Percentiles rank a stretch among this genome's conserved stretches.
These are phyloP conservation scores for Pseudopyricularia cyperi DNA, from an alignment of 2,329 filamentous ascomycete species.

Conservation along the genomic window DNA sequence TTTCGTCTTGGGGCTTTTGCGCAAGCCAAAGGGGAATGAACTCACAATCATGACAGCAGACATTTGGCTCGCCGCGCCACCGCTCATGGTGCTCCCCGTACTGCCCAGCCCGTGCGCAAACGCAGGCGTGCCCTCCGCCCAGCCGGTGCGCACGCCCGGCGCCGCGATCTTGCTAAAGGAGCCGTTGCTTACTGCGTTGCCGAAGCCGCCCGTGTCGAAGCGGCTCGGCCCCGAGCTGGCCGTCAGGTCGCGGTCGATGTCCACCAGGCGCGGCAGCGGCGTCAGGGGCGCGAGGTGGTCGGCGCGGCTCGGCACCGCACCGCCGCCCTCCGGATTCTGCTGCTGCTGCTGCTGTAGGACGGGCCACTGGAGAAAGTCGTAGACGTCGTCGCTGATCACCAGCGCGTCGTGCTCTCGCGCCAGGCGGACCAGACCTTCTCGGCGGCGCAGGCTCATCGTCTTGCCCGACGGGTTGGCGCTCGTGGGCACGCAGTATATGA, in stretches of 20 bases:
- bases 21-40: background rate
- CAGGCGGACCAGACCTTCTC: conserved; percentile 58
- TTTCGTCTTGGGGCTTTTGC: background rate
- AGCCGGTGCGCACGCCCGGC: conserved; percentile 76
- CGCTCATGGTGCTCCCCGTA: conserved; percentile 40
- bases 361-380: conserved; percentile 82
- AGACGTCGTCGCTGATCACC: conserved; percentile 84
- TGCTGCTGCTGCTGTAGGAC: conserved; percentile 8
- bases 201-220: conserved; percentile 42
- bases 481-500: conserved; percentile 81
- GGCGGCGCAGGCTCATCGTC: conserved; percentile 59
- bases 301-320: conserved; percentile 4
- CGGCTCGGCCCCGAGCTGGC: conserved; percentile 27
- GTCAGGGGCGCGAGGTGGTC: conserved; percentile 15
- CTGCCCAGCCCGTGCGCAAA: conserved; percentile 37
- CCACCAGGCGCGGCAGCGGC: conserved; percentile 53
- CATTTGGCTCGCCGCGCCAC: conserved; percentile 41
- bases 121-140: conserved; percentile 58
- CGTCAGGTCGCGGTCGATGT: conserved; percentile 55
- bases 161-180: conserved; percentile 81
- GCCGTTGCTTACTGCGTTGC: conserved; percentile 73
- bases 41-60: conserved; percentile 1
- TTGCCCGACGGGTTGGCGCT: conserved; percentile 81
- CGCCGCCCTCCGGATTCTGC: background rate
- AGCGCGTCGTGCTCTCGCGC: conserved; percentile 71